Conservation (phyloP, 179 eudicot species). For the Nepenthes alata region DNA sequence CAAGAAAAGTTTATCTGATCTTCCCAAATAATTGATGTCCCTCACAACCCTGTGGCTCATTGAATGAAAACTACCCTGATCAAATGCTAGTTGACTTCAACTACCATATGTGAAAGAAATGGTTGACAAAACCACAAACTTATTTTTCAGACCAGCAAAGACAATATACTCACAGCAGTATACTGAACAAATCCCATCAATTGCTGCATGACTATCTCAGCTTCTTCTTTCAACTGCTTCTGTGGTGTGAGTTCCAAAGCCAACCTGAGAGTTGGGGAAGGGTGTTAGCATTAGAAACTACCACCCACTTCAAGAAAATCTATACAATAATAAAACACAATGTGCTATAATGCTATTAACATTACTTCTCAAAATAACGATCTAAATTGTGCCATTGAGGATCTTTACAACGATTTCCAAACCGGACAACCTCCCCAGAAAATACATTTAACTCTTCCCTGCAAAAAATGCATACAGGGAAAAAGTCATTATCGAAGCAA, state of each 20-base stretch:
- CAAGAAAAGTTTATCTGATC: too few species aligned
- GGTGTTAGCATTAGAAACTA: background rate
- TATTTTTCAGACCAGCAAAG: background rate
- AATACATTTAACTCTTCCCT: conserved; percentile 90
- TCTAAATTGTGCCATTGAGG: conserved; percentile 99
- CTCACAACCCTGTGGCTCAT: background rate
- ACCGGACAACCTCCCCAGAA: conserved; percentile 88
- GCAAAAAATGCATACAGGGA: background rate
- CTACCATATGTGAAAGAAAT: background rate
- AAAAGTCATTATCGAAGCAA: background rate
- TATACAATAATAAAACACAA: background rate
- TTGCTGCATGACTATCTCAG: conserved; percentile 55
- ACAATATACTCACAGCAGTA: conserved; percentile 71
- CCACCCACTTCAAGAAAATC: background rate
- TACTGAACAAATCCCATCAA: conserved; percentile 68
- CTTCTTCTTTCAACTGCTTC: conserved; percentile 75
- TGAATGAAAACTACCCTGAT: background rate
- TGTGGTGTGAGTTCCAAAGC: conserved; percentile 64
- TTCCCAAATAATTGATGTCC: background rate
- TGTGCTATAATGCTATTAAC: background rate
- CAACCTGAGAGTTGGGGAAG: conserved; percentile 35
- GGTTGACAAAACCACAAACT: background rate
- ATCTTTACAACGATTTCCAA: conserved; percentile 97
- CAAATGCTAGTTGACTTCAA: too few species aligned
- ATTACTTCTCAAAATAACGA: conserved; percentile 93